Conservation (phyloP, 371 early-diverging fungal species). For the Mucor indicus region DNA sequence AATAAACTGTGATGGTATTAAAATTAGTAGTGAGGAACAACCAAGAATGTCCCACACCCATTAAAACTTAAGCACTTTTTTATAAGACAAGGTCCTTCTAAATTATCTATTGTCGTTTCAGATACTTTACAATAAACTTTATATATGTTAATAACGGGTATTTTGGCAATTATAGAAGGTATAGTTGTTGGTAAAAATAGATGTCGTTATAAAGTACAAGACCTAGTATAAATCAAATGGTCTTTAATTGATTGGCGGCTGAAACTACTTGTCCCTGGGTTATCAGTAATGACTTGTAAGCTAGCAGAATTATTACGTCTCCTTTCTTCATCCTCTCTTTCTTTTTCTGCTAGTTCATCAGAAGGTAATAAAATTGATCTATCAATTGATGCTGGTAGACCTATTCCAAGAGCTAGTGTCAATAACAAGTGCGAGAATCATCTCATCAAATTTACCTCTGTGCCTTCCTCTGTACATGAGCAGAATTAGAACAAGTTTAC, state of each 20-base stretch:
- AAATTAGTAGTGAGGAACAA: no score
- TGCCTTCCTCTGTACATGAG: conserved; percentile 47
- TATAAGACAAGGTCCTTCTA: no score
- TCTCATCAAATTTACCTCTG: conserved; percentile 23
- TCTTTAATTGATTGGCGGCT: background rate
- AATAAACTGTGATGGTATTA: no score
- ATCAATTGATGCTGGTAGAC: conserved; percentile 44
- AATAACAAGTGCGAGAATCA: background rate
- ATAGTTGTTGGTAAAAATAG: no score
- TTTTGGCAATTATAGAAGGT: no score
- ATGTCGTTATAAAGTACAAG: conserved; percentile 19
- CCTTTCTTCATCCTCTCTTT: conserved; percentile 22
- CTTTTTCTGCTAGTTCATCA: conserved; percentile 23
- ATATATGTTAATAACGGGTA: no score
- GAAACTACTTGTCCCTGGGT: conserved; percentile 1
- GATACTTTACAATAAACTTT: no score
- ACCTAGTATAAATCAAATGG: conserved; percentile 19
- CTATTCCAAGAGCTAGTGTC: conserved; percentile 6
- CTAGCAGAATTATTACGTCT: conserved; percentile 21
- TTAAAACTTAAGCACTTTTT: no score
- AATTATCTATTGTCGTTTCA: no score
- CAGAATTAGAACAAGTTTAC: conserved; percentile 35
- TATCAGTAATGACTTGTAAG: background rate
- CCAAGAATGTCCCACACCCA: no score
- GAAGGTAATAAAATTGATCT: conserved; percentile 43